phyloP scores from a whole-genome alignment of 2,329 filamentous ascomycete genomes.

The Phoma sp. region DNA sequence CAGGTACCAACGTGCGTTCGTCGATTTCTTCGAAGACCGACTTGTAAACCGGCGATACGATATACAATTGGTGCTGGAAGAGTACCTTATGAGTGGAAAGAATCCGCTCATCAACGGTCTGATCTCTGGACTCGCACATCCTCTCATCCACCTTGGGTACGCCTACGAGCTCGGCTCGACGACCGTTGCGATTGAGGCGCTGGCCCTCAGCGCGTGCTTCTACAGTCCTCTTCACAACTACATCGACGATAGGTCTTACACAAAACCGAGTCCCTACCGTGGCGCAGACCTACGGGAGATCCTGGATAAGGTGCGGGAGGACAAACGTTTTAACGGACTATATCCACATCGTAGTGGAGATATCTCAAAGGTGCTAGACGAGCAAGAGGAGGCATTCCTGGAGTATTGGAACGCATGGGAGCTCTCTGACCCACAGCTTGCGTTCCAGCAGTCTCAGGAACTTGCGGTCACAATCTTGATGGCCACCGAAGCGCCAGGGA shows the following conservation, averaged over 20 bases:
- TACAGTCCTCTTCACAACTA: conserved; percentile 65
- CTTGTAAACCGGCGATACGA: conserved; percentile 79
- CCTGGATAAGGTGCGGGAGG: conserved; percentile 69
- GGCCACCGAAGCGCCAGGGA: conserved; percentile 49
- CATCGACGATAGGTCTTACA: conserved; percentile 75
- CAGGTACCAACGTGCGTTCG: conserved; percentile 83
- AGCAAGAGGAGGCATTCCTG: conserved; percentile 72
- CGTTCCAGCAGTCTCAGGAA: conserved; percentile 74
- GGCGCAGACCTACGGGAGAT: conserved; percentile 66
- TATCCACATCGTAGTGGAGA: conserved; percentile 68
- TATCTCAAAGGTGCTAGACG: conserved; percentile 69
- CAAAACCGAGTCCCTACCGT: conserved; percentile 63
- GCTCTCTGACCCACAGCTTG: conserved; percentile 68
- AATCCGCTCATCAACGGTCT: conserved; percentile 82
- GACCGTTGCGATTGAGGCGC: conserved; percentile 86
- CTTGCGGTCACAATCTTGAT: conserved; percentile 65
- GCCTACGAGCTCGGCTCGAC: conserved; percentile 86
- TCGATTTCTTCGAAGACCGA: conserved; percentile 96
- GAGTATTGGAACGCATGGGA: conserved; percentile 92
- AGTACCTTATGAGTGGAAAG: conserved; percentile 77
- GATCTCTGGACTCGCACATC: conserved; percentile 81
- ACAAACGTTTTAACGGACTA: conserved; percentile 72
- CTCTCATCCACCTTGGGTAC: conserved; percentile 94
- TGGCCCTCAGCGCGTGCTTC: conserved; percentile 70
- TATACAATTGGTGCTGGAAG: conserved; percentile 77